phyloP scores from a whole-genome alignment of 108 stramenopile genomes.

The Skeletonema costatum region DNA sequence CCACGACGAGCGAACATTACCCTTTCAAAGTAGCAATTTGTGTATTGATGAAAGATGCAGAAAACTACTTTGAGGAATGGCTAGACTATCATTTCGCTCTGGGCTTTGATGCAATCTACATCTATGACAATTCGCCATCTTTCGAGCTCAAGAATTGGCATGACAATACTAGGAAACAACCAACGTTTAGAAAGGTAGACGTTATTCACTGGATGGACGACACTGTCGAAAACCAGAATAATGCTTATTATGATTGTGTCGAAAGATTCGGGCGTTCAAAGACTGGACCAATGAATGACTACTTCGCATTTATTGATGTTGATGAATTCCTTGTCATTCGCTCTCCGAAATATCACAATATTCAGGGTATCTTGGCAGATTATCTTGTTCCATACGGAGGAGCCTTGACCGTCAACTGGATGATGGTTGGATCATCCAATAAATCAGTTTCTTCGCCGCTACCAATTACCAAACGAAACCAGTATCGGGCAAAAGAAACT shows the following conservation, averaged over 20 bases:
- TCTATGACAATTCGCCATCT: conserved; percentile 54
- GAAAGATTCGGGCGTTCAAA: conserved; percentile 2
- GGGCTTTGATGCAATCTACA: conserved; percentile 49
- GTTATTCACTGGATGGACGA: background rate
- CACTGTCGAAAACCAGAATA: conserved; percentile 10
- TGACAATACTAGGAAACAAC: background rate
- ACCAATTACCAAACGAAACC: conserved; percentile 49
- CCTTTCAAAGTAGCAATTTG: conserved; percentile 11
- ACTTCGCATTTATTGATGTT: conserved; percentile 36
- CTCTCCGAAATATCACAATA: conserved; percentile 2
- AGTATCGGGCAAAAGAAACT: conserved; percentile 11
- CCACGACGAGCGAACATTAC: background rate
- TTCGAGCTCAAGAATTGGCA: conserved; percentile 41
- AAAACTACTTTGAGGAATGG: conserved; percentile 58
- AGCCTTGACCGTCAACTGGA: conserved; percentile 49
- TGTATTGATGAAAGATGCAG: background rate
- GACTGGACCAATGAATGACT: background rate
- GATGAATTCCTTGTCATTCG: conserved; percentile 37
- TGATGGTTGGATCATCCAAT: conserved; percentile 37
- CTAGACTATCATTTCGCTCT: conserved; percentile 49
- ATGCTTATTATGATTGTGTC: conserved; percentile 28
- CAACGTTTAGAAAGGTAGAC: background rate
- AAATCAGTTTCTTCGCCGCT: conserved; percentile 36
- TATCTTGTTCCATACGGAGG: conserved; percentile 42
- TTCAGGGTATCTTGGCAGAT: conserved; percentile 18